Evolutionary conservation across 352 stramenopile genomes (phyloP), one percentile per base, ranked within the genome.

Genomic region (Pythium dissimile): DNA sequence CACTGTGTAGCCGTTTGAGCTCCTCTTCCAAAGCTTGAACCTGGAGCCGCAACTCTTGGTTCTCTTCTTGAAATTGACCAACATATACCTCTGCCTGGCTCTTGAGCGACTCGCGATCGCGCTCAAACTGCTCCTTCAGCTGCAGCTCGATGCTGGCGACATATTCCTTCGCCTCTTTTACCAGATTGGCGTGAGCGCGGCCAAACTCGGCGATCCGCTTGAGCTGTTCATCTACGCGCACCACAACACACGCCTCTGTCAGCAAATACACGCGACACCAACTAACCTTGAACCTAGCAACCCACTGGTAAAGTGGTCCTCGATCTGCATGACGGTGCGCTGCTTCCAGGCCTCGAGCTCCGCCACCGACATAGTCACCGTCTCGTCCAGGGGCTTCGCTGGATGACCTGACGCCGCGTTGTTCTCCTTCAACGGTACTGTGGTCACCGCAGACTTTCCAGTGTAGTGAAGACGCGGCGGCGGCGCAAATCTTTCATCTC

Each of bases 181-280:
- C 52, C 10, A 91, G 62, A 37, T 65, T 86, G 3, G 75, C 77
- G 58, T 88, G 78, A 13, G 86, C 78, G 28, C 81, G 77, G 26
- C 81, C 81, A 53, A 91, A 91, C 53, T 91, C 81, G 1, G 76
- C 73, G 51, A 91, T 91, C 31, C 81, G 73, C 64, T 89, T 91
- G 18, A 91, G 59, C 59, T 91, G 81, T 38, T 91, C 77, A 52
- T 87, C 81, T 91, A 37, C 11, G 26, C 0, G 10, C 6, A 41
- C 21, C 26, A 23, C 18, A 15, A 41, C 24, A 53, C 30, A 67
- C 43, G 24, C 7, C 32, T n/a, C 38, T 27, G 62, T 18, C 27
- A 45, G 15, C 1, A 42, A 44, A 37, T 27, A 23, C 24, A 47
- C 1, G 1, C 24, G 34, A 12, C 23, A 9, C 23, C 12, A n/a